Evolutionary conservation across 805 yeast genomes (phyloP).

Genomic region (Allodekkera sacchari): DNA sequence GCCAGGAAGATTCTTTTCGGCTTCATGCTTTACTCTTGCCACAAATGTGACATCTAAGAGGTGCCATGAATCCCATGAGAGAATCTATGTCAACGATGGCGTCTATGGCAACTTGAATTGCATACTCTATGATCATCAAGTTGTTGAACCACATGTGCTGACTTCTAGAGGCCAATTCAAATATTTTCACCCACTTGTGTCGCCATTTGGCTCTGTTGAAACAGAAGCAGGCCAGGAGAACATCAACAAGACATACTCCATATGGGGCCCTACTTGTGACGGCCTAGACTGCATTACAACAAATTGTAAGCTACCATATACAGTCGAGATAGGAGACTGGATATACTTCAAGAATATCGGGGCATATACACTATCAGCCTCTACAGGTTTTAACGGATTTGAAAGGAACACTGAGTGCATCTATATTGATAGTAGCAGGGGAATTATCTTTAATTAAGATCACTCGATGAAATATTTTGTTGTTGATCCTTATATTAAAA

Average conservation of each 20-base stretch:
- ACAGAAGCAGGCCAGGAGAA: slow-evolving; percentile 6
- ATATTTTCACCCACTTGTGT: slow-evolving; percentile 14
- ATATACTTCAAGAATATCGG: slow-evolving; percentile 75
- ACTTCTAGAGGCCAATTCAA: slow-evolving; percentile 37
- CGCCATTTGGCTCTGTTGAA: slow-evolving; percentile 5
- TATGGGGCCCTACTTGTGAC: slow-evolving; percentile 99
- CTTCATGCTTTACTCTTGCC: slow-evolving; percentile 79
- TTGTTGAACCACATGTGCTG: slow-evolving; percentile 61
- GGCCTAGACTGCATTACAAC: slow-evolving; percentile 79
- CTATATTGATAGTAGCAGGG: slow-evolving; percentile 40
- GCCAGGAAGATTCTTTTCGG: slow-evolving; percentile 87
- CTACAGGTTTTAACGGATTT: slow-evolving; percentile 92
- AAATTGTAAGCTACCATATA: slow-evolving; percentile 43
- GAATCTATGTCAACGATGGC: slow-evolving; percentile 90
- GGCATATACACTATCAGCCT: slow-evolving; percentile 88
- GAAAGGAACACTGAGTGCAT: slow-evolving; percentile 48
- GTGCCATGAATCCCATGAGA: slow-evolving; percentile 32
- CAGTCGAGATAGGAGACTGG: slow-evolving; percentile 86
- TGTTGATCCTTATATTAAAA: too few relatives aligned
- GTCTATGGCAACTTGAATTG: slow-evolving; percentile 95
- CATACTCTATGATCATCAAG: slow-evolving; percentile 85
- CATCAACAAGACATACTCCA: slow-evolving; percentile 36
- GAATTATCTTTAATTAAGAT: too few relatives aligned
- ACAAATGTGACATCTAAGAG: slow-evolving; percentile 83
- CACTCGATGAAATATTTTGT: too few relatives aligned